Evolutionary conservation across 148 eudicot species (phyloP).

Genomic region (Nepenthes gracilis): DNA sequence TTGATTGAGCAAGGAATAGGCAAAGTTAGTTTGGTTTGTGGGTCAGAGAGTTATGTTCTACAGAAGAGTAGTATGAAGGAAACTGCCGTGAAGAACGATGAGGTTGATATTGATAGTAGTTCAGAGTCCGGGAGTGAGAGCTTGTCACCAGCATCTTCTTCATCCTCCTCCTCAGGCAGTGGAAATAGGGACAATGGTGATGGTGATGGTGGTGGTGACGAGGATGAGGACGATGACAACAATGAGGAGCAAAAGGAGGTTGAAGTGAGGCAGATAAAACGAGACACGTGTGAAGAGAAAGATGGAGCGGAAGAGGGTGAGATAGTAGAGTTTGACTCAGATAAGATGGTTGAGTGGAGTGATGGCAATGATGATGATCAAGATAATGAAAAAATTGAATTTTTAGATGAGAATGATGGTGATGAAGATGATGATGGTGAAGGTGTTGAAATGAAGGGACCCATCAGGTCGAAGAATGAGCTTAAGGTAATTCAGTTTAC

Average conservation of each 20-base stretch:
- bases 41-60: conserved; percentile 4
- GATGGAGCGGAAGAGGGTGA: conserved; percentile 71
- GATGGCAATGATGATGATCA: conserved; percentile 25
- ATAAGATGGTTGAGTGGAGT: conserved; percentile 44
- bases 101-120: conserved; percentile 13
- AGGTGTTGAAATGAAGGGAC: conserved; percentile 28
- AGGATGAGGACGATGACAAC: conserved; percentile 8
- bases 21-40: conserved; percentile 42
- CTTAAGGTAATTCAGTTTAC: conserved; percentile 29
- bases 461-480: conserved; percentile 71
- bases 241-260: conserved; percentile 9
- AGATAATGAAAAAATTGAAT: neutral
- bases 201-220: conserved; percentile 17
- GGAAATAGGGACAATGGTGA: conserved; percentile 19
- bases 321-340: conserved; percentile 46
- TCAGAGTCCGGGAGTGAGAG: conserved; percentile 31
- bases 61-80: conserved; percentile 6
- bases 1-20: conserved; percentile 46
- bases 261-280: conserved; percentile 6
- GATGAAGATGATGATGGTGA: conserved; percentile 43
- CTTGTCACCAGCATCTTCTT: conserved; percentile 23
- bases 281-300: conserved; percentile 5
- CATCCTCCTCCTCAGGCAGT: conserved; percentile 38
- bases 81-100: conserved; percentile 11
- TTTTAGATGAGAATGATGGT: conserved; percentile 10